These are phyloP conservation scores for Penicillium steckii DNA, from an alignment of 495 filamentous ascomycete species.

Conservation along the genomic window DNA sequence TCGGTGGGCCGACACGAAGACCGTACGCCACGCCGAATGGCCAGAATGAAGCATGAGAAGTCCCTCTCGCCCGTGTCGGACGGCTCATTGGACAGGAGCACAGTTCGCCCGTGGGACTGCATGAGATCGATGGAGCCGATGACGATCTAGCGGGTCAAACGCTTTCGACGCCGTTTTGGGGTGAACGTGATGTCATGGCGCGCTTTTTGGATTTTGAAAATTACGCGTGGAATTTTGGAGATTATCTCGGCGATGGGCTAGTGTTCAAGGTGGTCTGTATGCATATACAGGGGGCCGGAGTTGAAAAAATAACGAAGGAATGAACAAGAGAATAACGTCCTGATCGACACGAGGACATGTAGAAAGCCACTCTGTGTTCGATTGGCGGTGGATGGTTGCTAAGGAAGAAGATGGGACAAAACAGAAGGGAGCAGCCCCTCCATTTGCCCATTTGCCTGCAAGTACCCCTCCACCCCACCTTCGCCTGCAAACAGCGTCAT, in stretches of 20 bases:
- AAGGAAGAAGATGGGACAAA: not conserved
- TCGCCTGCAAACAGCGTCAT: slow-evolving; percentile 22
- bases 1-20: slow-evolving; percentile 7
- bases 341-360: not conserved
- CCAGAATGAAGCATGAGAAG: slow-evolving; percentile 15
- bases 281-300: not conserved
- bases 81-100: slow-evolving; percentile 25
- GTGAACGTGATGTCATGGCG: slow-evolving; percentile 33
- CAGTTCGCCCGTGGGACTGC: slow-evolving; percentile 32
- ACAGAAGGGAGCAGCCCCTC: not conserved
- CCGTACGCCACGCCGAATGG: not conserved
- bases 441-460: not conserved
- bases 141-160: slow-evolving; percentile 39
- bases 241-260: slow-evolving; percentile 5
- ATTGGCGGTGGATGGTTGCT: not conserved
- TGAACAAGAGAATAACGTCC: not conserved
- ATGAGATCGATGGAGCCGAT: slow-evolving; percentile 42
- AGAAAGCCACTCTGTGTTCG: not conserved
- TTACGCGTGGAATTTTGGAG: slow-evolving; percentile 9
- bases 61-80: slow-evolving; percentile 7
- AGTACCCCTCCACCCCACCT: slow-evolving; percentile 17
- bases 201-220: slow-evolving; percentile 15
- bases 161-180: slow-evolving; percentile 31
- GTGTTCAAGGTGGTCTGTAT: not conserved
- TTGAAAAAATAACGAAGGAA: too few relatives aligned